Percentiles rank a stretch among this genome's conserved stretches.
These are phyloP conservation scores for Backusella tarrabulga DNA, from an alignment of 192 early-diverging fungal species.

Conservation along the genomic window DNA sequence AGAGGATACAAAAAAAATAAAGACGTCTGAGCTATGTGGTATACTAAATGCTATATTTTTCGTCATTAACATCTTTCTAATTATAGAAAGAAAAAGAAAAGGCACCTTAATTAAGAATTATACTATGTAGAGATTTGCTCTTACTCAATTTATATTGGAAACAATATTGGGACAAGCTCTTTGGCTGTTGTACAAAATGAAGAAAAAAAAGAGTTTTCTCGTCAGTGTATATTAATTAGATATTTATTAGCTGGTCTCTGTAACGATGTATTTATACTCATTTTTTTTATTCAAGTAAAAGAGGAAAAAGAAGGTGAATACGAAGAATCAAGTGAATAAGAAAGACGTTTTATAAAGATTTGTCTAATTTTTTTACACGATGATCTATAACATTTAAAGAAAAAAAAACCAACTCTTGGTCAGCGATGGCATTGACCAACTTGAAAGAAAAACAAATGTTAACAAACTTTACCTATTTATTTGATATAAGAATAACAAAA, in stretches of 20 bases:
- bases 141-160: slow-evolving; percentile 10
- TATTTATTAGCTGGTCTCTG: not conserved
- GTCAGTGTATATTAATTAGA: not conserved
- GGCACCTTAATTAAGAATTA: slow-evolving; percentile 2
- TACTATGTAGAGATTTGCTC: not conserved
- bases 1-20: not conserved
- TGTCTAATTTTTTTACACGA: not conserved
- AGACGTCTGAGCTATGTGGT: not conserved
- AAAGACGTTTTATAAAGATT: not conserved
- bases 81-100: slow-evolving; percentile 2
- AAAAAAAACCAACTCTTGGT: not conserved
- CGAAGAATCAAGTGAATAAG: not conserved
- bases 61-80: not conserved
- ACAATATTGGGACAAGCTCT: not conserved
- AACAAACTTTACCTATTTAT: not conserved
- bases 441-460: not conserved
- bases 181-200: not conserved
- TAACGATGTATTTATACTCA: not conserved
- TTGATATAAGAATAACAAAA: not conserved
- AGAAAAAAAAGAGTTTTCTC: not conserved
- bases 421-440: not conserved
- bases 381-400: not conserved
- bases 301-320: not conserved
- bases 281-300: not conserved
- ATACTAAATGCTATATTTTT: not conserved